Percentiles rank a stretch among this genome's conserved stretches.
Evolutionary conservation across 1,284 basidiomycete species (phyloP).

Genomic region (Cronartium quercuum): DNA sequence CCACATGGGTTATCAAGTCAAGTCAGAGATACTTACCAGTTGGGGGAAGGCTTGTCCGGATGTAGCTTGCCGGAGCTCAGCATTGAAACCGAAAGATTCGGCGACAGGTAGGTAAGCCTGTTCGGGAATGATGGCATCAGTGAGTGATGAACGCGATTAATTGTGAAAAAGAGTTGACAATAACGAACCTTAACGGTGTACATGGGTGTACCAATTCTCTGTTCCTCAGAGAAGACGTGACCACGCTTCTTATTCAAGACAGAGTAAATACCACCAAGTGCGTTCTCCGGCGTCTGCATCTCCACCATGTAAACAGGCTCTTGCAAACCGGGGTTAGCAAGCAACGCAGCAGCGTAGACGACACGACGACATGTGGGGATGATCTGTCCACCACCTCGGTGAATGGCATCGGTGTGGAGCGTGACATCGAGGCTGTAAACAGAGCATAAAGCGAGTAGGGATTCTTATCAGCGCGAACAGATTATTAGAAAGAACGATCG

Average conservation of each 20-base stretch:
- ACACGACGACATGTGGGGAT: conserved; percentile 95
- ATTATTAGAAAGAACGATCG: conserved; percentile 50
- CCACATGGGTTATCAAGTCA: conserved; percentile 43
- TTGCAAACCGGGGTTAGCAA: conserved; percentile 84
- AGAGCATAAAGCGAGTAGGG: neutral
- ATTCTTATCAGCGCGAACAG: neutral
- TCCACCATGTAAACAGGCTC: conserved; percentile 98
- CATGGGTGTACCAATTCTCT: conserved; percentile 96
- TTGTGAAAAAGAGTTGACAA: neutral
- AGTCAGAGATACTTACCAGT: conserved; percentile 73
- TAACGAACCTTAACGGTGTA: conserved; percentile 78
- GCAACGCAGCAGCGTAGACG: conserved; percentile 88
- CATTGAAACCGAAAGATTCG: conserved; percentile 99
- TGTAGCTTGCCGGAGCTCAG: conserved; percentile 84
- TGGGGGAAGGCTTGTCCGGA: conserved; percentile 98
- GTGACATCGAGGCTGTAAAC: conserved; percentile 34
- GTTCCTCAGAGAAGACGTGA: conserved; percentile 96
- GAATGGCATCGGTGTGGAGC: conserved; percentile 96
- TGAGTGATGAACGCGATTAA: neutral
- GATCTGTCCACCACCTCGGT: conserved; percentile 98
- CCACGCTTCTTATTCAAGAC: conserved; percentile 95
- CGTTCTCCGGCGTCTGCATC: conserved; percentile 96
- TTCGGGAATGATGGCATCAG: neutral
- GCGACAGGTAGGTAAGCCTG: conserved; percentile 84
- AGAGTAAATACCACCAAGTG: conserved; percentile 95